phyloP scores from a whole-genome alignment of 495 filamentous ascomycete genomes.

The Rhypophila decipiens region DNA sequence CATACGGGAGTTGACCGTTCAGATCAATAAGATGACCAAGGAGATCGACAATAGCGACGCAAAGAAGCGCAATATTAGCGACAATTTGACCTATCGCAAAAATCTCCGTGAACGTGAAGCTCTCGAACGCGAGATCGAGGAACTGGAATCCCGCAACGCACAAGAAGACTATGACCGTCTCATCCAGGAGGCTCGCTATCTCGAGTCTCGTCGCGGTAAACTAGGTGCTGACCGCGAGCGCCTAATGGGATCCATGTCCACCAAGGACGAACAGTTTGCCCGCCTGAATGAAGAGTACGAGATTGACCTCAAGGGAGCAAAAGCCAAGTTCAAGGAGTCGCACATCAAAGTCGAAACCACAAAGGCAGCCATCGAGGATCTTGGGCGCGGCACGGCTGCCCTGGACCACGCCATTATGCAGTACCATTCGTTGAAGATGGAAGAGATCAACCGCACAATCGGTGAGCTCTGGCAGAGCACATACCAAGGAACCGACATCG shows the following conservation, averaged over 20 bases:
- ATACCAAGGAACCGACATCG: slow-evolving; percentile 96
- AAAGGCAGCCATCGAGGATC: slow-evolving; percentile 85
- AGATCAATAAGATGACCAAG: slow-evolving; percentile 71
- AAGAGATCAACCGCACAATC: slow-evolving; percentile 92
- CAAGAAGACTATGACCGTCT: slow-evolving; percentile 74
- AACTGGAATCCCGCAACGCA: slow-evolving; percentile 74
- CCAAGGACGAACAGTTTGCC: slow-evolving; percentile 72
- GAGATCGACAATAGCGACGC: slow-evolving; percentile 70
- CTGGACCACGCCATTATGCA: slow-evolving; percentile 96
- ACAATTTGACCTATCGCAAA: slow-evolving; percentile 81
- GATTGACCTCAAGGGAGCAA: slow-evolving; percentile 78
- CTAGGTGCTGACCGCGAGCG: slow-evolving; percentile 43
- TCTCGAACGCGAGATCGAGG: slow-evolving; percentile 62
- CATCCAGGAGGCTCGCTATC: slow-evolving; percentile 54
- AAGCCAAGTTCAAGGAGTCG: slow-evolving; percentile 74
- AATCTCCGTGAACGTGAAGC: slow-evolving; percentile 58
- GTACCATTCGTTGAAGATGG: slow-evolving; percentile 94
- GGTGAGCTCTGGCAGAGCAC: slow-evolving; percentile 95
- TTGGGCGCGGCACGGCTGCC: slow-evolving; percentile 70
- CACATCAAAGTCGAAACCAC: slow-evolving; percentile 91
- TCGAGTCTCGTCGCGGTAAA: slow-evolving; percentile 55
- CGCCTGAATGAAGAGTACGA: slow-evolving; percentile 71
- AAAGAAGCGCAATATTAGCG: slow-evolving; percentile 73
- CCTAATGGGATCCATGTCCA: slow-evolving; percentile 65
- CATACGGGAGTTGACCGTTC: slow-evolving; percentile 54